Base-by-base conservation (phyloP, 2,329 filamentous ascomycete genomes). In the Aspergillus ochraceoroseus region DNA sequence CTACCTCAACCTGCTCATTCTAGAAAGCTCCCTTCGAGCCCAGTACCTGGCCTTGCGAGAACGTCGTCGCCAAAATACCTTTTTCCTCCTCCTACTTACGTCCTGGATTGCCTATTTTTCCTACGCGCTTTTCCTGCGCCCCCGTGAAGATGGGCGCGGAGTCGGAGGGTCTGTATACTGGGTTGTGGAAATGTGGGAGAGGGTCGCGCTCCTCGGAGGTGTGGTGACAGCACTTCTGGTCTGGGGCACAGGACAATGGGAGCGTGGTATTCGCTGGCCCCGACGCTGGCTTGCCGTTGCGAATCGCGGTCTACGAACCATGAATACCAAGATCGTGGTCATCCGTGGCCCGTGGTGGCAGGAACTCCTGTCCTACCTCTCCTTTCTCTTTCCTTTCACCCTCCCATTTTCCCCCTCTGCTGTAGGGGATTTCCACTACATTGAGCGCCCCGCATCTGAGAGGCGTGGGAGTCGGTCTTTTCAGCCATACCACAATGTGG, bases 231-330 rank as follows among this genome's bases (percentile, higher is more conserved):
- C 80, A 23, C 75, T 88, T 29, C 73, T 98, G 23, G 83, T 96
- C 52, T 95, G 89, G 87, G 89, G 82, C 11, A 95, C 90, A 0
- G 92, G 92, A 18, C 89, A 95, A 64, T 98, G 90, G 85, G 90
- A 96, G 58, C 80, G 90, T 41, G 92, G 92, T 20, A 83, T 98
- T 40, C 79, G 89, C 48, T 96, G 92, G 89, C 92, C 92, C 34
- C 75, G 90, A 40, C 80, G 87, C 52, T 96, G 92, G 86, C 82
- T 96, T 53, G 80, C 77, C 52, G 82, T 89, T 47, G 85, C 89
- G 26, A 98, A 98, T 63, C 77, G 92, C 39, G 92, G 92, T 8
- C 72, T 98, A 49, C 77, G 92, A 46, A 84, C 79, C 40, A 94
- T 96, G 77, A 98, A 98, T 66, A 87, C 88, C 67, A 96, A 98